A percentile compares a stretch with the other conserved stretches of the same genome.
These are phyloP conservation scores for Cutaneotrichosporon sp. DNA, from an alignment of 1,284 basidiomycete genomes.

Conservation along the genomic window DNA sequence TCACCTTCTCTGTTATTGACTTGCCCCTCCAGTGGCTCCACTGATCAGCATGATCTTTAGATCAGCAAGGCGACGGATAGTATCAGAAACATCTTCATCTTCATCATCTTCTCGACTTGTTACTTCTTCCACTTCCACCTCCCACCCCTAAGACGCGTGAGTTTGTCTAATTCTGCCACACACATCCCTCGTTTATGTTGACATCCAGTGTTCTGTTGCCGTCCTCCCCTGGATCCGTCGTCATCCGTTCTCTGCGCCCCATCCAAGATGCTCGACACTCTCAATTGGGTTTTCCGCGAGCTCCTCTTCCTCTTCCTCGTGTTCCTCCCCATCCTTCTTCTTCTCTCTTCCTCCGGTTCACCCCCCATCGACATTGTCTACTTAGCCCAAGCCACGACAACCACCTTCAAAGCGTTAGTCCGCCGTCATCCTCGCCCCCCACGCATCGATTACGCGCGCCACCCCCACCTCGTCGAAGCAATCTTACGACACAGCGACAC, in stretches of 20 bases:
- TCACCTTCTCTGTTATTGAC: too few species aligned
- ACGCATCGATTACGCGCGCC: neutral
- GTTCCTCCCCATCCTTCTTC: neutral
- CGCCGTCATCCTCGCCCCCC: neutral
- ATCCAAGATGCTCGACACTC: neutral
- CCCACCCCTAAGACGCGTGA: too few species aligned
- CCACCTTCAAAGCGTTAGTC: neutral
- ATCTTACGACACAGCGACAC: neutral
- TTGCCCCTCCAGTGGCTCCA: too few species aligned
- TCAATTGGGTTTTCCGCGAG: neutral
- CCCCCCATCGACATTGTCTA: neutral
- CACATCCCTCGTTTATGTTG: too few species aligned
- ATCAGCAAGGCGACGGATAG: too few species aligned
- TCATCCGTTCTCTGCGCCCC: neutral
- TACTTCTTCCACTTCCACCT: too few species aligned
- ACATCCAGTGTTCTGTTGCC: too few species aligned
- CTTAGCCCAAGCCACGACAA: neutral
- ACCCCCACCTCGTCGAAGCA: neutral
- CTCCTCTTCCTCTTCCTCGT: neutral
- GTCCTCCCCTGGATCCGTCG: too few species aligned
- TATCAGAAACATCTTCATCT: too few species aligned
- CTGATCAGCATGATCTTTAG: too few species aligned
- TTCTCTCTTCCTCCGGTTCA: neutral
- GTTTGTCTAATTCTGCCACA: too few species aligned
- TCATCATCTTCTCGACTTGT: too few species aligned